A percentile compares a stretch with the other conserved stretches of the same genome.
Evolutionary conservation across 192 early-diverging fungal species (phyloP).

Genomic region (Entomortierella beljakovae): DNA sequence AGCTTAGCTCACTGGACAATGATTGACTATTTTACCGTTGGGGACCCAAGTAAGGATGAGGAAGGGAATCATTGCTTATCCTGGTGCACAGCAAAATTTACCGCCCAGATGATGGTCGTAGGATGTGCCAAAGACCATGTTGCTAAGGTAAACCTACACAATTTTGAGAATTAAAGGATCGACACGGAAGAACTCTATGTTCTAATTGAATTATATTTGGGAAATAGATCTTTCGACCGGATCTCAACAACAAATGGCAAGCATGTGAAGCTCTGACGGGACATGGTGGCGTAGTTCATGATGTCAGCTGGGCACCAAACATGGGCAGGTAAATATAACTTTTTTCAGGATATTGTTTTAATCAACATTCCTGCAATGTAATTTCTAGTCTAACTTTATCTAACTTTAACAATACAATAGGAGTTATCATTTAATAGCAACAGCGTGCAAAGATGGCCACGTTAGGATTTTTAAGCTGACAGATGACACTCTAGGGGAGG

Average conservation of each 20-base stretch:
- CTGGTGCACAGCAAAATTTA: slow-evolving; percentile 89
- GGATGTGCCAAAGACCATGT: slow-evolving; percentile 85
- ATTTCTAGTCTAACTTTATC: background rate
- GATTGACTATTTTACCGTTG: slow-evolving; percentile 70
- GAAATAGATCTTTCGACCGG: slow-evolving; percentile 66
- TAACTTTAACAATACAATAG: slow-evolving; percentile 32
- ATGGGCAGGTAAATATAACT: slow-evolving; percentile 65
- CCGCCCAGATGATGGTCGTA: slow-evolving; percentile 83
- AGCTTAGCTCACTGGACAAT: slow-evolving; percentile 83
- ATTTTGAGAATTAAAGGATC: background rate
- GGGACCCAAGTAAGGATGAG: slow-evolving; percentile 70
- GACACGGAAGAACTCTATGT: background rate
- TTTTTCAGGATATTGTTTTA: background rate
- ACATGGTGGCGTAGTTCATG: slow-evolving; percentile 74
- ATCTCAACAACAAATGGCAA: slow-evolving; percentile 73
- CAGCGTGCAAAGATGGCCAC: slow-evolving; percentile 78
- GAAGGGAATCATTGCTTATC: slow-evolving; percentile 86
- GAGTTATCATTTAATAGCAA: slow-evolving; percentile 86
- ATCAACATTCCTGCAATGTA: background rate
- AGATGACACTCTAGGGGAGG: slow-evolving; percentile 52
- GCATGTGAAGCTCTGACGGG: slow-evolving; percentile 65
- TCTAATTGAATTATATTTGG: background rate
- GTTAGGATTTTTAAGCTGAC: slow-evolving; percentile 84
- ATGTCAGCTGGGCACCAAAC: slow-evolving; percentile 77
- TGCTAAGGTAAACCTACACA: slow-evolving; percentile 59